phyloP scores from a whole-genome alignment of 495 filamentous ascomycete species.

The Astrothelium subdiscretum region DNA sequence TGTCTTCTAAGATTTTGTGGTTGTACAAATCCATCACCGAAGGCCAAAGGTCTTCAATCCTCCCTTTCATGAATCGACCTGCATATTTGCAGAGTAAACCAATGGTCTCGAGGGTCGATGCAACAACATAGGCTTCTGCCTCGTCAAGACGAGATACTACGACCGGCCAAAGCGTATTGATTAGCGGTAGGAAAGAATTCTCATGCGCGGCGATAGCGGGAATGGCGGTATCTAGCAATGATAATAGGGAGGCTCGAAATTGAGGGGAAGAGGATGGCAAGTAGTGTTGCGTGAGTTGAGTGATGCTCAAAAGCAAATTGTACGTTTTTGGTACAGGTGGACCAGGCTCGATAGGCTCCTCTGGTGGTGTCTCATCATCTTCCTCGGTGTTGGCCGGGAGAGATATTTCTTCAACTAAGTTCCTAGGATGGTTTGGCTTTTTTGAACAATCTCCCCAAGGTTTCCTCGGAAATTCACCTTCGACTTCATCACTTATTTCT shows the following conservation, averaged over 20 bases:
- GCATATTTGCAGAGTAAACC: conserved; percentile 49
- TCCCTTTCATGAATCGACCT: conserved; percentile 66
- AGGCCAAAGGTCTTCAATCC: conserved; percentile 61
- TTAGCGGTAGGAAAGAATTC: conserved; percentile 71
- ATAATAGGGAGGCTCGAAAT: conserved; percentile 64
- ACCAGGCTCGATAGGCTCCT: conserved; percentile 42
- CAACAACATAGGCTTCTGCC: conserved; percentile 60
- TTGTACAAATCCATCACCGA: conserved; percentile 38
- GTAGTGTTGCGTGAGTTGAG: conserved; percentile 47
- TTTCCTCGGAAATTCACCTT: conserved; percentile 4
- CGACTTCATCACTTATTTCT: neutral
- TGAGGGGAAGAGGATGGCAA: conserved; percentile 71
- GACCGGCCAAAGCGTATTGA: conserved; percentile 82
- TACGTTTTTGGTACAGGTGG: conserved; percentile 30
- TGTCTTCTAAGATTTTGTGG: conserved; percentile 23
- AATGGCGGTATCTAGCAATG: conserved; percentile 54
- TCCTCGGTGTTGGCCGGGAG: conserved; percentile 6
- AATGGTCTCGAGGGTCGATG: conserved; percentile 55
- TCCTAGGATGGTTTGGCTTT: neutral
- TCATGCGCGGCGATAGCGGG: conserved; percentile 61
- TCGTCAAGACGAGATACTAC: conserved; percentile 61
- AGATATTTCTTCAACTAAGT: neutral
- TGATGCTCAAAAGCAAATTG: conserved; percentile 29
- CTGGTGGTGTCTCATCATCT: conserved; percentile 29
- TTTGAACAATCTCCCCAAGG: conserved; percentile 12